These are phyloP conservation scores for Colletotrichum sp. DNA, from an alignment of 2,329 filamentous ascomycete species.

Conservation along the genomic window DNA sequence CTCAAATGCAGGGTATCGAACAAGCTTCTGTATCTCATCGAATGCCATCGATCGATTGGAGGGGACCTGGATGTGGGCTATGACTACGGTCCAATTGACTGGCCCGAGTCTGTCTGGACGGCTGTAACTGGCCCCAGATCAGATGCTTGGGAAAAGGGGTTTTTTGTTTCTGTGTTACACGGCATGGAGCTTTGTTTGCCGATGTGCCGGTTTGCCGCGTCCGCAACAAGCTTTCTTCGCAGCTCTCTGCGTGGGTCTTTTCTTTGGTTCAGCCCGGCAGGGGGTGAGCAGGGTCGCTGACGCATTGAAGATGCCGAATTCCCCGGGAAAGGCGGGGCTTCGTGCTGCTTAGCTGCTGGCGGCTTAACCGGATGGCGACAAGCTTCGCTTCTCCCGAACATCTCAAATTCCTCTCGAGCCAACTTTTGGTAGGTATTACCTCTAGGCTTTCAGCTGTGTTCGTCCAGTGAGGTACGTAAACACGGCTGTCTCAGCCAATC, in stretches of 20 bases:
- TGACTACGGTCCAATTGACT: background rate
- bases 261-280: slow-evolving; percentile 11
- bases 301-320: slow-evolving; percentile 11
- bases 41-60: background rate
- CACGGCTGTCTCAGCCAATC: background rate
- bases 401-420: background rate
- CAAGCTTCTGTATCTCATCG: background rate
- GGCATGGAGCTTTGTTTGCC: slow-evolving; percentile 9
- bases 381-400: background rate
- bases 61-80: background rate
- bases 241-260: background rate
- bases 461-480: slow-evolving; percentile 1
- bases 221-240: slow-evolving; percentile 13
- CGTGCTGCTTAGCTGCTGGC: background rate
- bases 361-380: background rate
- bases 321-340: background rate
- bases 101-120: background rate
- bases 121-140: background rate
- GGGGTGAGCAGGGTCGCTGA: background rate
- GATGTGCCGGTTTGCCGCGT: slow-evolving; percentile 14
- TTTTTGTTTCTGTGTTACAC: background rate
- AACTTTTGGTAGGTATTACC: background rate
- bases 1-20: background rate
- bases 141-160: background rate
- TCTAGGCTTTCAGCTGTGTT: background rate